Evolutionary conservation across 345 rosid species (phyloP).

Genomic region (Capsella bursapastoris): DNA sequence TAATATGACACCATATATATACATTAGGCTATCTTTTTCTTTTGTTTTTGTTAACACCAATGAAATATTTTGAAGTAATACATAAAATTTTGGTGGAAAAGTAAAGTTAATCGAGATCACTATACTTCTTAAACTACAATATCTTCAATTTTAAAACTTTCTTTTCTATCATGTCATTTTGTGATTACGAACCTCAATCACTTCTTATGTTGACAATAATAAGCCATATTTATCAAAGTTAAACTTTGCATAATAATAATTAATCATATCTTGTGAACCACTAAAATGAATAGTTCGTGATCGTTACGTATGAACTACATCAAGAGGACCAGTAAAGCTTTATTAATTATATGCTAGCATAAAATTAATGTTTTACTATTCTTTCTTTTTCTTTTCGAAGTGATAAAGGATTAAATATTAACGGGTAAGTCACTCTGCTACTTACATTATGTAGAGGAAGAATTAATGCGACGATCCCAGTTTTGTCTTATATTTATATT

Average conservation of each 20-base stretch:
- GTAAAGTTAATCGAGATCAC: not conserved
- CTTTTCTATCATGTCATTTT: conserved; percentile 8
- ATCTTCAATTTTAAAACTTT: conserved; percentile 9
- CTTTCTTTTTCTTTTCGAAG: no score
- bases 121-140: conserved; percentile 25
- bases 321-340: not conserved
- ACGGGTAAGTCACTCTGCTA: no score
- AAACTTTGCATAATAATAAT: not conserved
- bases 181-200: conserved; percentile 20
- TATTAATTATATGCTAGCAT: not conserved
- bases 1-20: not conserved
- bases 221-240: not conserved
- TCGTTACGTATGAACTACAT: not conserved
- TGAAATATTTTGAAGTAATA: no score
- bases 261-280: conserved; percentile 4
- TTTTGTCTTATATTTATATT: not conserved
- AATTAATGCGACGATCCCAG: not conserved
- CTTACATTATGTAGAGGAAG: not conserved
- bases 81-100: not conserved
- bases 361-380: not conserved
- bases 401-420: no score
- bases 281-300: conserved; percentile 8
- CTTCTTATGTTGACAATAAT: conserved; percentile 13
- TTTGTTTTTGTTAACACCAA: no score
- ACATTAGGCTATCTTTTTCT: no score